Evolutionary conservation across 352 stramenopile genomes (phyloP).

Genomic region (Globisporangium ultimum): DNA sequence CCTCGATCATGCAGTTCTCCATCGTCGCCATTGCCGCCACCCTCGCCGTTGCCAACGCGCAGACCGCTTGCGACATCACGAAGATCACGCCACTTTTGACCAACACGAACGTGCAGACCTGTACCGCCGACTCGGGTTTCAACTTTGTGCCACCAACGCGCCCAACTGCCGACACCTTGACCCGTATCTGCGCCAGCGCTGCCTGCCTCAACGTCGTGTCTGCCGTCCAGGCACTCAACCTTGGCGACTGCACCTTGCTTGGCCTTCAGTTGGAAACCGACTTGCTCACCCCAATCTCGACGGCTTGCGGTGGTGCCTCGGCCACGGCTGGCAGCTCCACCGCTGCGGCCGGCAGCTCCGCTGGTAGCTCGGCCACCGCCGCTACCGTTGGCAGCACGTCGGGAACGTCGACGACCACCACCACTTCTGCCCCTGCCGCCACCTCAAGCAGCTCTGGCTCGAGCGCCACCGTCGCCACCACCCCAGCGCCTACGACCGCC

Average conservation of each 20-base stretch:
- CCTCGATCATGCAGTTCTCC: not conserved
- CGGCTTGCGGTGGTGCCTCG: not conserved
- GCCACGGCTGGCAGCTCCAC: not conserved
- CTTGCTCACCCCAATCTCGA: constrained; percentile 14
- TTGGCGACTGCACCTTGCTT: constrained; percentile 25
- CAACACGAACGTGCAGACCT: not conserved
- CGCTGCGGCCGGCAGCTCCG: too few species aligned
- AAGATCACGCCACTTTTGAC: not conserved
- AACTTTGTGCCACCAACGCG: constrained; percentile 1
- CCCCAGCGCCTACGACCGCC: too few species aligned
- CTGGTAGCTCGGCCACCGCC: too few species aligned
- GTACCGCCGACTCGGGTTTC: constrained; percentile 22
- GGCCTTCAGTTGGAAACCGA: constrained; percentile 18
- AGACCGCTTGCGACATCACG: constrained; percentile 1
- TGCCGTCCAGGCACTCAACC: constrained; percentile 12
- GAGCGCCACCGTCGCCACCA: too few species aligned
- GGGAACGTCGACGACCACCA: not conserved
- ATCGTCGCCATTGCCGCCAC: not conserved
- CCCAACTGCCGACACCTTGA: constrained; percentile 5
- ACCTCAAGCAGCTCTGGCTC: not conserved
- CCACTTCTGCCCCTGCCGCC: too few species aligned
- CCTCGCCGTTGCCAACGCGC: not conserved
- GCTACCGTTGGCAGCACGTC: not conserved
- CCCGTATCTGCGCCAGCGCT: constrained; percentile 18
- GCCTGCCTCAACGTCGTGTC: constrained; percentile 18